These are phyloP conservation scores for Fusarium sp. DNA, from an alignment of 2,329 filamentous ascomycete species.

Conservation along the genomic window DNA sequence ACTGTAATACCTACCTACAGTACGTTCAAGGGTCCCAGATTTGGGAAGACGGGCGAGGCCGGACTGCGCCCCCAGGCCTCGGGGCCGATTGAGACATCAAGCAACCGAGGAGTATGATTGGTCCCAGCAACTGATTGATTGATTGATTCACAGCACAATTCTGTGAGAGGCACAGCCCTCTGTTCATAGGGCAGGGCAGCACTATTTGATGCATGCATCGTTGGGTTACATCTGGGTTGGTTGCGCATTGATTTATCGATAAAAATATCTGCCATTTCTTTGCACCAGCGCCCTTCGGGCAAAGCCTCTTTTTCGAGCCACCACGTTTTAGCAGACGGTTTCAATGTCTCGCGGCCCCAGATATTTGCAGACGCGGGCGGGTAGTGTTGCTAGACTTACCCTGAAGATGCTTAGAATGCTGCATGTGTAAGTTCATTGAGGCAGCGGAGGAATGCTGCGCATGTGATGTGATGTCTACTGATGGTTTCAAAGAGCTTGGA, in stretches of 20 bases:
- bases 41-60: slow-evolving; percentile 34
- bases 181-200: slow-evolving; percentile 11
- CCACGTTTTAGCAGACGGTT: slow-evolving; percentile 18
- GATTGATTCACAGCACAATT: background rate
- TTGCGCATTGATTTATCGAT: slow-evolving; percentile 27
- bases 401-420: slow-evolving; percentile 17
- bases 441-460: slow-evolving; percentile 27
- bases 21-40: background rate
- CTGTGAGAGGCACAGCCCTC: slow-evolving; percentile 25
- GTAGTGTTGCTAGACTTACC: slow-evolving; percentile 12
- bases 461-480: slow-evolving; percentile 33
- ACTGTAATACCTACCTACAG: background rate
- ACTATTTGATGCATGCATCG: slow-evolving; percentile 5
- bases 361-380: slow-evolving; percentile 21
- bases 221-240: slow-evolving; percentile 22
- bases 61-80: slow-evolving; percentile 38
- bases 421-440: slow-evolving; percentile 24
- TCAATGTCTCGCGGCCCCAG: slow-evolving; percentile 20
- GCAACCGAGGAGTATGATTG: slow-evolving; percentile 37
- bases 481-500: background rate
- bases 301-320: slow-evolving; percentile 17
- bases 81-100: slow-evolving; percentile 36
- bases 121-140: slow-evolving; percentile 6
- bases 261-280: slow-evolving; percentile 37
- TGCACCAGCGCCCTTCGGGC: slow-evolving; percentile 29